Conservation (phyloP, 148 eudicot species). For the Pouteria glomerata region DNA sequence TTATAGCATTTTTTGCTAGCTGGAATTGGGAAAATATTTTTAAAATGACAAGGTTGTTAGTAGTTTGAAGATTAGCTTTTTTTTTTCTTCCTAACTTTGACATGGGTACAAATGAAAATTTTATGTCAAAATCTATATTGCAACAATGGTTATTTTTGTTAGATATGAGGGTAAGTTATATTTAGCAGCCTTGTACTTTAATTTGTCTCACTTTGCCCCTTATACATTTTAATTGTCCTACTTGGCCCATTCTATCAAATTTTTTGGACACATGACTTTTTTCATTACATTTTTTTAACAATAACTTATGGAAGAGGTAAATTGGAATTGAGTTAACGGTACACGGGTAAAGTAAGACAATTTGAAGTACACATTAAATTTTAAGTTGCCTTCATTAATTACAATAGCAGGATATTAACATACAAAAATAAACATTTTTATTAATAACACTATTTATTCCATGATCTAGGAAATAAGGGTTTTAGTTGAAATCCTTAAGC, state of each 20-base stretch:
- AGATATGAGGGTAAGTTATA: no score
- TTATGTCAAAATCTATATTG: background rate
- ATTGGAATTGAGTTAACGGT: no score
- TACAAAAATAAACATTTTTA: background rate
- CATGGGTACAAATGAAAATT: background rate
- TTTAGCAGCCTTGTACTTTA: no score
- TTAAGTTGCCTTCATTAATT: background rate
- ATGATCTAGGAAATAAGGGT: background rate
- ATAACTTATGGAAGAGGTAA: no score
- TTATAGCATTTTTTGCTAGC: background rate
- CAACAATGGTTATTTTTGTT: background rate
- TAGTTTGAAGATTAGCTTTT: background rate
- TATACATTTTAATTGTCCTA: no score
- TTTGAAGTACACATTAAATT: no score
- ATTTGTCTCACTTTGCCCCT: no score
- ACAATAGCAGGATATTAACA: background rate
- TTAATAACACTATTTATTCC: background rate
- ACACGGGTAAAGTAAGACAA: no score
- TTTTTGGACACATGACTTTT: no score
- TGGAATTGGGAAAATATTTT: background rate
- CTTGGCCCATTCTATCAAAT: no score
- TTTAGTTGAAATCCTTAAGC: background rate
- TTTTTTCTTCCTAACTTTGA: background rate
- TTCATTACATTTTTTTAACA: no score
- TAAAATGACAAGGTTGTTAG: background rate